Evolutionary conservation across 2,329 filamentous ascomycete species (phyloP), one percentile per base, ranked within the genome.

Genomic region (Pseudogymnoascus sp.): DNA sequence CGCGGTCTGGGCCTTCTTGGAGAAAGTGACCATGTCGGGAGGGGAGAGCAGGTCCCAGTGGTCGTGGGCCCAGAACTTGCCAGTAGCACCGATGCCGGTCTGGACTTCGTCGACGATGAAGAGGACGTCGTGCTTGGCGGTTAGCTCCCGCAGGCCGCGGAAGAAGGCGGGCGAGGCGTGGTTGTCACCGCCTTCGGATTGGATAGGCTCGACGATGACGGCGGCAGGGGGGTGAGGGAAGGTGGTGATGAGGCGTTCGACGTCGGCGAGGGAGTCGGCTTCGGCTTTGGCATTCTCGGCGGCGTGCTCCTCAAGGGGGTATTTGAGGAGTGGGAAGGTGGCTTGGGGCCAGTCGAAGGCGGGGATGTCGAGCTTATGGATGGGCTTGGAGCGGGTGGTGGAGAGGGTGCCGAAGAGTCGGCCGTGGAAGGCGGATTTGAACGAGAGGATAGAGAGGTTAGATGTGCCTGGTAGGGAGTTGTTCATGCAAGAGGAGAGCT

Each of bases 361-460:
- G n/a, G 89, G 89, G 65, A 92, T 92, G 71, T 92, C 89, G 66
- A 92, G 79, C 74, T 92, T 92, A 79, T 92, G 89, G 66, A 92
- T 89, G 59, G 89, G 80, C 78, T 92, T 92, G 72, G 83, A 88
- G 71, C 89, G 85, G 30, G 89, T 92, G 64, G 88, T 91, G 62
- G 85, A 89, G 59, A 92, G 78, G 63, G 80, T 85, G 67, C 87
- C 89, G 70, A 92, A 92, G 52, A 90, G 82, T 68, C 89, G 87
- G 62, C 89, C 89, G 74, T 92, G 89, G 79, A 92, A 92, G 56
- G 76, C 88, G 67, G 83, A 82, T 72, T 82, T 85, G 80, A 92
- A 92, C 64, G 85, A 89, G 68, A 92, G 76, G 71, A 92, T 90
- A 39, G 86, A 88, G 67, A 91, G 77, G 63, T 88, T 77, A 5